Evolutionary conservation across 305 asterid species (phyloP).

Genomic region (Nicotiana rustica): DNA sequence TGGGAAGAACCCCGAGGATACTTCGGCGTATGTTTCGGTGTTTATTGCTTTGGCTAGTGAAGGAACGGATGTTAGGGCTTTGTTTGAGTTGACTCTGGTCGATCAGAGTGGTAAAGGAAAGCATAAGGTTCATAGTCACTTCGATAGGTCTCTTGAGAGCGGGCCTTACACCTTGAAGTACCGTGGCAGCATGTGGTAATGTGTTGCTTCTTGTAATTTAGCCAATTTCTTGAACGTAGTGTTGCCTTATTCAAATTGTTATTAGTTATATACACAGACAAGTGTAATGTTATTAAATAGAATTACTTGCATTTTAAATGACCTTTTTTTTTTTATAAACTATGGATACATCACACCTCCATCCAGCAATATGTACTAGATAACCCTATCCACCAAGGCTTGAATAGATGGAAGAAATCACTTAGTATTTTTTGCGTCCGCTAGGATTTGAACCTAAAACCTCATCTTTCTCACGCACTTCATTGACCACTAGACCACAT

Average conservation of each 20-base stretch:
- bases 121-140: slow-evolving; percentile 95
- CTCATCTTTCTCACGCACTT: too few species aligned
- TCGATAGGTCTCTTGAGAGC: slow-evolving; percentile 88
- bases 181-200: slow-evolving; percentile 96
- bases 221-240: neutral
- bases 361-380: too few species aligned
- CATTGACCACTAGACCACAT: too few species aligned
- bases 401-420: too few species aligned
- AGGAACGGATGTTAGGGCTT: slow-evolving; percentile 93
- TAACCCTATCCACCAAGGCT: too few species aligned
- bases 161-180: slow-evolving; percentile 91
- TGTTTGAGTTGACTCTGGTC: slow-evolving; percentile 88
- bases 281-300: too few species aligned
- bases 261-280: too few species aligned
- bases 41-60: slow-evolving; percentile 93
- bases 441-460: too few species aligned
- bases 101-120: slow-evolving; percentile 98
- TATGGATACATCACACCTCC: too few species aligned
- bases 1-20: slow-evolving; percentile 93
- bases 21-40: slow-evolving; percentile 81
- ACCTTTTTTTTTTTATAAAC: too few species aligned
- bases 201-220: neutral
- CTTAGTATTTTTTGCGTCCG: too few species aligned
- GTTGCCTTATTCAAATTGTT: neutral
- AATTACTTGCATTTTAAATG: too few species aligned